Base-by-base conservation (phyloP, 108 stramenopile genomes). In the Nitzschia sp. region DNA sequence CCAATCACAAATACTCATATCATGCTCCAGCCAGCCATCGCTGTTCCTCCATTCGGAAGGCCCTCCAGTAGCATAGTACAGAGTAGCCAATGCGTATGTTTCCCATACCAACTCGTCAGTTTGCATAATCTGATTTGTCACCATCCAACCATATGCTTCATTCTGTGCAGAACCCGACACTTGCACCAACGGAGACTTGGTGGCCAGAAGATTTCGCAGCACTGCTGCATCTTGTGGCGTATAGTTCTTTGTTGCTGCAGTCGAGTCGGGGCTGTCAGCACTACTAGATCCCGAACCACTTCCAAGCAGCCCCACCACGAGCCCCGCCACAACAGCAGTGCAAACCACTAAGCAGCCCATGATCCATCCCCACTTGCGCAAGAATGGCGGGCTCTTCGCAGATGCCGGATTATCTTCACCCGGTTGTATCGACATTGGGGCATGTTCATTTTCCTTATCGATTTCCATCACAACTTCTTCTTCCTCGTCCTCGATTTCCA, bases 1-100 rank as follows among this genome's bases (percentile, higher is more conserved):
- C 58, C 58, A 59, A 32, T 59, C 58, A 59, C 58, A 59, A n/a
- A 33, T 19, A 33, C 31, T 33, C 17, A 33, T 4, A 59, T 59
- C 21, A 2, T 17, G 30, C 18, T 59, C 31, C 21, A 59, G 23
- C 58, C 58, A 59, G 23, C 35, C 1, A 27, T 59, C 2, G 2
- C 21, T 59, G 1, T 21, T 30, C 1, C 18, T 32, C 58, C 58
- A 59, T 1, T 8, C 15, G 15, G 27, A 21, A 1, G 31, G 1
- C 18, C 58, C 58, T 13, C 23, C 32, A 15, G 58, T 59, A 59
- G 58, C 29, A 59, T 32, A 59, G 30, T 33, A 59, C 1, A 59
- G 28, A 11, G 58, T 59, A 8, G 31, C 27, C 15, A 59, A 21
- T 2, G 58, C 58, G 35, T 59, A 59, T 15, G 13, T 33, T 17